Evolutionary conservation across 306 rosid genomes (phyloP), one percentile per base, ranked within the genome.

Genomic region (Prunus kanzakura): DNA sequence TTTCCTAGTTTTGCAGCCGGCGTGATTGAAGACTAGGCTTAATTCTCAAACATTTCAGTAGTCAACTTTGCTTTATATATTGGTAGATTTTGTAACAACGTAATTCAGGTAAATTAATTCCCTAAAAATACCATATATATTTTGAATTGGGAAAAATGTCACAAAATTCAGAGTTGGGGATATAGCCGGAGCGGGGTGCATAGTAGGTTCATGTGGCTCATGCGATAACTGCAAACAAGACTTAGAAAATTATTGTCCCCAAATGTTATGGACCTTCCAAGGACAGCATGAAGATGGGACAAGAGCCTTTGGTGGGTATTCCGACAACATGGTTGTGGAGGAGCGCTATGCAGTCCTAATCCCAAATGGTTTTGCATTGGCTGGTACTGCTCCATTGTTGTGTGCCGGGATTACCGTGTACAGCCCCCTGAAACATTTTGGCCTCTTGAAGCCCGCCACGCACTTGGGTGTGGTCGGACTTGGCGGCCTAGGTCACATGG

Each of bases 381-480:
- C 15, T 4, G 77, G 54, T n/a, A 15, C 47, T 4, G 77, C 68
- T 3, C 77, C 69, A 5, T 18, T 73, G 23, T 9, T 73, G 60
- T 73, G 77, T 15, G 68, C 68, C 4, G 77, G 77, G 57, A 73
- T 73, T 7, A 25, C 77, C 2, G 69, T 46, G 55, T 73, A 57
- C 16, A 73, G 67, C 23, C 77, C 77, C 8, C 23, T 73, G 60
- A 73, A 11, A 73, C 27, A 73, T 16, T 49, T 38, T 15, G 57
- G 66, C 10, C 56, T 73, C 16, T 3, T 4, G 1, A 27, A 73
- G 15, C 5, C 60, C 0, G 32, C n/a, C 38, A n/a, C 6, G 19
- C 30, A 55, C 20, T 30, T 51, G 50, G 64, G 76, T 11, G 30
- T 72, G 25, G 41, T 65, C 14, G 4, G 57, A 57, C 56, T 68